Evolutionary conservation across 495 filamentous ascomycete genomes (phyloP).

Genomic region (Hypoxylon fuscum): DNA sequence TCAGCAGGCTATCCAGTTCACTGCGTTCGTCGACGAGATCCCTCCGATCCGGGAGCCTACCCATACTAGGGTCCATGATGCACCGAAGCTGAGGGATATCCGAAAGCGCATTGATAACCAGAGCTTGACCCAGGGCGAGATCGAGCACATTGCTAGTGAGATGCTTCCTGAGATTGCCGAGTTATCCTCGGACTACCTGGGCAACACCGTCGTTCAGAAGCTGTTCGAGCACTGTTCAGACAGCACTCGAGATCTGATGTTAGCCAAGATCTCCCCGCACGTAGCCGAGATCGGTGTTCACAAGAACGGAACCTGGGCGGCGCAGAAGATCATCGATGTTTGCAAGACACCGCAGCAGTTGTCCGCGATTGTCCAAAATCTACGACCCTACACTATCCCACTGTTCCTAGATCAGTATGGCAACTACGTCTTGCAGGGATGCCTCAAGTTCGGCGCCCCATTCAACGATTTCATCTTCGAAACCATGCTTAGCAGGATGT

Average conservation of each 20-base stretch:
- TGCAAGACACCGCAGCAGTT: conserved; percentile 86
- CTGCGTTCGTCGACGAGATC: conserved; percentile 80
- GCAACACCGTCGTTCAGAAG: conserved; percentile 99
- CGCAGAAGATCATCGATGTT: conserved; percentile 98
- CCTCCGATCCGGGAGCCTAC: conserved; percentile 88
- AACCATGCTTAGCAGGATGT: conserved; percentile 93
- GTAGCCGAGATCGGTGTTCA: conserved; percentile 96
- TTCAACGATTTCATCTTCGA: conserved; percentile 98
- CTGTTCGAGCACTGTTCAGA: conserved; percentile 97
- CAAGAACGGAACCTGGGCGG: conserved; percentile 99
- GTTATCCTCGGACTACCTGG: conserved; percentile 91
- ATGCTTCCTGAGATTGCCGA: conserved; percentile 98
- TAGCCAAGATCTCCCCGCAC: conserved; percentile 85
- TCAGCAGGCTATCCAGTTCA: conserved; percentile 76
- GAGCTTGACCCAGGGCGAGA: conserved; percentile 81
- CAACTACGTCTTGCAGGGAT: conserved; percentile 97
- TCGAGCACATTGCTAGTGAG: conserved; percentile 87
- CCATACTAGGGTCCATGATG: conserved; percentile 91
- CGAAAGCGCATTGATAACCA: conserved; percentile 97
- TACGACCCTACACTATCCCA: conserved; percentile 85
- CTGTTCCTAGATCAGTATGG: conserved; percentile 97
- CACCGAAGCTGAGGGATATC: conserved; percentile 93
- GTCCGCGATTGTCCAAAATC: conserved; percentile 80
- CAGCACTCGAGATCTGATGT: conserved; percentile 87
- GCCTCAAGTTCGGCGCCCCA: conserved; percentile 85